Evolutionary conservation across 2,329 filamentous ascomycete species (phyloP).

Genomic region (Aspergillus sp.): DNA sequence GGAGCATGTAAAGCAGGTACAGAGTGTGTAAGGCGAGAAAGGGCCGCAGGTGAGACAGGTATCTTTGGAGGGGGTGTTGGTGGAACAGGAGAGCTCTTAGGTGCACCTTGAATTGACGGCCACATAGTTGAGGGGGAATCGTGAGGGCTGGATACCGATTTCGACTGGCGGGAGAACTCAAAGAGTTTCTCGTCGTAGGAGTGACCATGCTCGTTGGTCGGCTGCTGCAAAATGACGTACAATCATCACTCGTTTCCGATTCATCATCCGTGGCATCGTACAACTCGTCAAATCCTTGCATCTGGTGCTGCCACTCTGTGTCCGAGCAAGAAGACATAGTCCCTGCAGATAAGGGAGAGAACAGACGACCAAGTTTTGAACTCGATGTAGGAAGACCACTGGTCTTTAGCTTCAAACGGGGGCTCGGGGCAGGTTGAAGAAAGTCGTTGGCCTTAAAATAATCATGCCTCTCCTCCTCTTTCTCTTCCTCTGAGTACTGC

Average conservation of each 20-base stretch:
- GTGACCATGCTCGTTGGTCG: constrained; percentile 47
- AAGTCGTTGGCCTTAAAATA: constrained; percentile 3
- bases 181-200: constrained; percentile 33
- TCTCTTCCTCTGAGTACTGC: constrained; percentile 7
- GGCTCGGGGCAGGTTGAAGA: constrained; percentile 1
- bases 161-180: constrained; percentile 34
- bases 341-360: constrained; percentile 28
- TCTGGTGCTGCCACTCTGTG: constrained; percentile 61
- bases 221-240: constrained; percentile 45
- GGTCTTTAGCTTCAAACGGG: constrained; percentile 33
- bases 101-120: constrained; percentile 52
- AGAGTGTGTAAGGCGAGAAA: constrained; percentile 66
- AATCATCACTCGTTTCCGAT: constrained; percentile 47
- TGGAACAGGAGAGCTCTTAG: constrained; percentile 43
- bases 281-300: constrained; percentile 75
- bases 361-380: constrained; percentile 18
- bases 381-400: constrained; percentile 19
- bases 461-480: constrained; percentile 3
- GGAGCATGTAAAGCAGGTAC: constrained; percentile 74
- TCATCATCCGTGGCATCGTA: constrained; percentile 85
- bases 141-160: constrained; percentile 54
- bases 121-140: constrained; percentile 56
- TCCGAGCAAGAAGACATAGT: constrained; percentile 39
- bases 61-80: constrained; percentile 53
- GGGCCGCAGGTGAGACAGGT: constrained; percentile 69